A percentile compares a stretch with the other conserved stretches of the same genome.
phyloP scores from a whole-genome alignment of 768 basidiomycete species.

The Lactarius sp. region DNA sequence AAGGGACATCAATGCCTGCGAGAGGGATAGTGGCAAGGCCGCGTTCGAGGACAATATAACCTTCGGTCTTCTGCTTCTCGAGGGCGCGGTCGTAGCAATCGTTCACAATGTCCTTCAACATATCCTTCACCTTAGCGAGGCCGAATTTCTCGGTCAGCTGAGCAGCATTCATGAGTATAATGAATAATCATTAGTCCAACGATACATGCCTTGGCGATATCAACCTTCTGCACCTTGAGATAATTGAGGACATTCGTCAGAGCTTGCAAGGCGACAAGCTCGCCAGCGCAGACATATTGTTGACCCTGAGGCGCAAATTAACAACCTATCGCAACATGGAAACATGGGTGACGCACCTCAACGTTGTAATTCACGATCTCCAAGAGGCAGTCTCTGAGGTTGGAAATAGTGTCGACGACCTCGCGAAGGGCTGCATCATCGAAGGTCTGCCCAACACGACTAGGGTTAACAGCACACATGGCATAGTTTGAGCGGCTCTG shows the following conservation, averaged over 20 bases:
- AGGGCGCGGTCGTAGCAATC: slow-evolving; percentile 71
- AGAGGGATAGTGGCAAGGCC: slow-evolving; percentile 95
- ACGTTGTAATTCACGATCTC: slow-evolving; percentile 98
- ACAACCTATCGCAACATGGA: not conserved
- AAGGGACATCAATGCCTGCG: slow-evolving; percentile 97
- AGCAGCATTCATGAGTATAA: slow-evolving; percentile 1
- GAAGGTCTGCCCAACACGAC: slow-evolving; percentile 91
- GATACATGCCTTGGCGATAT: slow-evolving; percentile 68
- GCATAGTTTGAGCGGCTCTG: slow-evolving; percentile 94
- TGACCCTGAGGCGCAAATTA: slow-evolving; percentile 59
- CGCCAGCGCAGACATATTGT: slow-evolving; percentile 99
- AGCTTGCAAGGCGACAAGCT: slow-evolving; percentile 86
- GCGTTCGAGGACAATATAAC: slow-evolving; percentile 90
- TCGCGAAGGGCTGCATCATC: slow-evolving; percentile 94
- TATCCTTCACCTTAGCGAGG: slow-evolving; percentile 92
- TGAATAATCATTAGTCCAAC: not conserved
- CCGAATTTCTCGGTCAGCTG: slow-evolving; percentile 85
- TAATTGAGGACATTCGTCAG: slow-evolving; percentile 97
- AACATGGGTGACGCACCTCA: slow-evolving; percentile 48
- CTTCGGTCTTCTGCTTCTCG: slow-evolving; percentile 75
- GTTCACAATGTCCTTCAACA: slow-evolving; percentile 88
- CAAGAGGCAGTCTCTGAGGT: slow-evolving; percentile 71
- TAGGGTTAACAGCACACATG: slow-evolving; percentile 99
- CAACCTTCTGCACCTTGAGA: slow-evolving; percentile 93
- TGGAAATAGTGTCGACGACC: slow-evolving; percentile 88